Percentiles rank a stretch among this genome's conserved stretches.
Evolutionary conservation across 345 rosid genomes (phyloP).

Genomic region (Acer yangbiense): DNA sequence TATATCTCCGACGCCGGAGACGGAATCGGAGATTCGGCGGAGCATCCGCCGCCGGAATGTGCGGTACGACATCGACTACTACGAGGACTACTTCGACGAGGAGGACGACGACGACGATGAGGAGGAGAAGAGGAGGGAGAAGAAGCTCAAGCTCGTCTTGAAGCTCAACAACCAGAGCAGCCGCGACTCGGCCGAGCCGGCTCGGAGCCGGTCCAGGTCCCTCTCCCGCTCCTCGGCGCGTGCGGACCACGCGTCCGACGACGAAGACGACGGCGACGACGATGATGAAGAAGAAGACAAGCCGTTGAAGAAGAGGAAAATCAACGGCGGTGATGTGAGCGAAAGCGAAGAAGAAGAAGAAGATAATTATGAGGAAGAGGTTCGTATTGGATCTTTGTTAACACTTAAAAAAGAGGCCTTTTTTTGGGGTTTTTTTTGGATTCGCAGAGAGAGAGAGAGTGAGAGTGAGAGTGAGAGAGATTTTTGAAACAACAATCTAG

Average conservation of each 20-base stretch:
- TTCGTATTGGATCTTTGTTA: constrained; percentile 9
- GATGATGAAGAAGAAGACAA: constrained; percentile 29
- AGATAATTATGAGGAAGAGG: constrained; percentile 40
- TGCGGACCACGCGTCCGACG: constrained; percentile 32
- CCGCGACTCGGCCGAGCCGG: constrained; percentile 30
- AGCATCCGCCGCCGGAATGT: constrained; percentile 83
- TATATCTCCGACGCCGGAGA: constrained; percentile 30
- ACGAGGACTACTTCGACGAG: constrained; percentile 72
- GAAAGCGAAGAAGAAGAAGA: constrained; percentile 43
- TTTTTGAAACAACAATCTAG: background rate
- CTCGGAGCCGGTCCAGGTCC: constrained; percentile 21
- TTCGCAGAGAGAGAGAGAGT: background rate
- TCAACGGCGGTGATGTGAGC: constrained; percentile 36
- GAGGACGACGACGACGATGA: constrained; percentile 55
- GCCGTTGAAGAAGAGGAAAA: constrained; percentile 51
- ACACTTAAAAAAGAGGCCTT: background rate
- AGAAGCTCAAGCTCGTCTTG: constrained; percentile 75
- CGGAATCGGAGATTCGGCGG: constrained; percentile 51
- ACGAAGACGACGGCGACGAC: constrained; percentile 37
- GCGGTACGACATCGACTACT: constrained; percentile 72
- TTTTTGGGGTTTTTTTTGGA: background rate
- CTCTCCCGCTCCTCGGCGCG: constrained; percentile 28
- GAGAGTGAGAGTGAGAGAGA: background rate
- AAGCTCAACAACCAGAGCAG: constrained; percentile 55
- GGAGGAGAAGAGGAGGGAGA: constrained; percentile 66